These are phyloP conservation scores for Russula sp. DNA, from an alignment of 768 basidiomycete species.

Conservation along the genomic window DNA sequence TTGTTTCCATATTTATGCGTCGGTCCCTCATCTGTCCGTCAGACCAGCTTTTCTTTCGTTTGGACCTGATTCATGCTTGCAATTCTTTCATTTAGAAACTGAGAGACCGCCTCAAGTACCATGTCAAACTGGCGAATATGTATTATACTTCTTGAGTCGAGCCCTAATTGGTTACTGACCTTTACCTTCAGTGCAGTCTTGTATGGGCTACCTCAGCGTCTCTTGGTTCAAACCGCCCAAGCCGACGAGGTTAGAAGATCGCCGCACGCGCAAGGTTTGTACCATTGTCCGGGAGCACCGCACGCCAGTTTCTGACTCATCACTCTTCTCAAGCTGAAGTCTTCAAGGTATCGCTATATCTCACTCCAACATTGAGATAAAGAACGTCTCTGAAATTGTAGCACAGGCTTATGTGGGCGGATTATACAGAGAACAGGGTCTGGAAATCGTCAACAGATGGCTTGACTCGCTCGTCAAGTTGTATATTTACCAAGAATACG, in stretches of 20 bases:
- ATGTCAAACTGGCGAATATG: constrained; percentile 10
- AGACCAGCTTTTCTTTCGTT: neutral
- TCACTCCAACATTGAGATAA: neutral
- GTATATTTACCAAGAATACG: constrained; percentile 7
- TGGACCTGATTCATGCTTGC: neutral
- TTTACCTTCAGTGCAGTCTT: constrained; percentile 6
- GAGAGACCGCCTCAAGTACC: constrained; percentile 16
- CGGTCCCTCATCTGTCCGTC: constrained; percentile 17
- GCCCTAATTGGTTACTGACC: neutral
- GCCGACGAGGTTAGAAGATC: constrained; percentile 10
- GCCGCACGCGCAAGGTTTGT: constrained; percentile 14
- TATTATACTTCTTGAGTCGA: neutral
- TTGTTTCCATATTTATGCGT: constrained; percentile 6
- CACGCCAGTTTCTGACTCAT: neutral
- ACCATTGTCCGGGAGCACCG: neutral
- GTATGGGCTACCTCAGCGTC: constrained; percentile 10
- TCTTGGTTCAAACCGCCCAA: constrained; percentile 9
- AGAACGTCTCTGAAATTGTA: neutral
- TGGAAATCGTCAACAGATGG: constrained; percentile 9
- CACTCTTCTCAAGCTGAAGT: constrained; percentile 12
- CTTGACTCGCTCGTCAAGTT: constrained; percentile 5
- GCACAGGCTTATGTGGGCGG: constrained; percentile 17
- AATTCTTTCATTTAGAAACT: constrained; percentile 12
- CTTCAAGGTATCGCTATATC: constrained; percentile 8
- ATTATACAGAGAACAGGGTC: constrained; percentile 14